Evolutionary conservation across 768 basidiomycete genomes (phyloP).

Genomic region (Suillus tomentosus): DNA sequence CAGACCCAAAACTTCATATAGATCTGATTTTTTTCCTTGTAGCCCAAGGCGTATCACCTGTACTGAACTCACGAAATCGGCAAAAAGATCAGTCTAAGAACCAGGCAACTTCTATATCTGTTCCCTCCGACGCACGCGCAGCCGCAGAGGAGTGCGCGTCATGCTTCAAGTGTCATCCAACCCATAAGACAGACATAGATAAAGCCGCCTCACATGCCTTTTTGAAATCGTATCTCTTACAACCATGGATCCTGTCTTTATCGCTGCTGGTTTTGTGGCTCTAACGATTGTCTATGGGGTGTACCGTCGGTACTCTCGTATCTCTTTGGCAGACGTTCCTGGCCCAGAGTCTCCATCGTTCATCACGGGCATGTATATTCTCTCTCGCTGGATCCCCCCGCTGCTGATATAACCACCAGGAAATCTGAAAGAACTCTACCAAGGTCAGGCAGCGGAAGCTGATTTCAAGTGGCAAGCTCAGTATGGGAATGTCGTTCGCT

Average conservation of each 20-base stretch:
- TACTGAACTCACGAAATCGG: neutral
- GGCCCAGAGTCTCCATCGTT: slow-evolving; percentile 28
- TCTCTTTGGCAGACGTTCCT: slow-evolving; percentile 19
- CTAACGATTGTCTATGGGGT: slow-evolving; percentile 13
- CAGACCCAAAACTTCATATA: neutral
- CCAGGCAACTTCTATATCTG: neutral
- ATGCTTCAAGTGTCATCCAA: slow-evolving; percentile 17
- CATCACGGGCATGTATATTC: slow-evolving; percentile 15
- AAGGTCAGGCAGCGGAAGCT: slow-evolving; percentile 24
- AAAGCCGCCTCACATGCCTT: neutral
- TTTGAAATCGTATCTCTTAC: neutral
- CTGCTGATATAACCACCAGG: slow-evolving; percentile 26
- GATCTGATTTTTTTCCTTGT: neutral
- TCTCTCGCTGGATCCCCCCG: slow-evolving; percentile 18
- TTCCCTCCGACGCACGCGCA: slow-evolving; percentile 12
- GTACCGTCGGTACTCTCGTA: slow-evolving; percentile 8
- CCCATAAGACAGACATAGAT: neutral
- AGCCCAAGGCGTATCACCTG: neutral
- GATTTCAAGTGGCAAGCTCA: slow-evolving; percentile 33
- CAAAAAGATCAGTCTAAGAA: neutral
- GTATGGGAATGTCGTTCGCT: slow-evolving; percentile 32
- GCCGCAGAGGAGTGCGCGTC: neutral
- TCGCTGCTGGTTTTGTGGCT: slow-evolving; percentile 10
- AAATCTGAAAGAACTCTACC: slow-evolving; percentile 32
- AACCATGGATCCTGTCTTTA: slow-evolving; percentile 16